phyloP scores from a whole-genome alignment of 148 eudicot genomes.

The Limonium bicolor region DNA sequence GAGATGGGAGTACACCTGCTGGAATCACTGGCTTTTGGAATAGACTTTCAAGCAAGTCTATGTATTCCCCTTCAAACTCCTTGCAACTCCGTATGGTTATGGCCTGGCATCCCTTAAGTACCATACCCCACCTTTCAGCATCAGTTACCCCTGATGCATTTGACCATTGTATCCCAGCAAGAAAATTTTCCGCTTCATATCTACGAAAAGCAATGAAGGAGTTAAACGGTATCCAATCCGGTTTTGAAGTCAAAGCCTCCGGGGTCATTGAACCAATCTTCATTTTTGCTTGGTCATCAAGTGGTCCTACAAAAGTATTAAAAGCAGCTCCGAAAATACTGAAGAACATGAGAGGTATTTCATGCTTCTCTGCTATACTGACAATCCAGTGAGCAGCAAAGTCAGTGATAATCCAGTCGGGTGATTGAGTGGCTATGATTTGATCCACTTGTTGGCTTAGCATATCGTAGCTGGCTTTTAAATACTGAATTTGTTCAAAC shows the following conservation, averaged over 20 bases:
- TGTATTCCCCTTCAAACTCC: slow-evolving; percentile 11
- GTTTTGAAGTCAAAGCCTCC: slow-evolving; percentile 1
- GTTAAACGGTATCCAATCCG: slow-evolving; percentile 6
- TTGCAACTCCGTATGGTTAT: slow-evolving; percentile 3
- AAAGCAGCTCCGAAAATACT: neutral
- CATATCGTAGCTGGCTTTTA: slow-evolving; percentile 7
- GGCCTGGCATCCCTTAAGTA: neutral
- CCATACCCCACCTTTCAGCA: neutral
- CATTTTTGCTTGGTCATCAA: neutral
- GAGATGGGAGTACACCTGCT: slow-evolving; percentile 10
- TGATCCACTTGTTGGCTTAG: slow-evolving; percentile 2
- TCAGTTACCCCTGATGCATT: slow-evolving; percentile 2
- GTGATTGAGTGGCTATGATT: neutral
- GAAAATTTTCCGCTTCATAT: slow-evolving; percentile 5
- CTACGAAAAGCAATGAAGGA: slow-evolving; percentile 7
- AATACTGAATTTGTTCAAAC: neutral
- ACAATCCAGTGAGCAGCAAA: neutral
- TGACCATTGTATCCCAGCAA: neutral
- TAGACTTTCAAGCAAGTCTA: neutral
- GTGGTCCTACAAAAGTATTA: slow-evolving; percentile 2
- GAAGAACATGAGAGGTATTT: neutral
- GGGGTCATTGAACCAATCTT: neutral
- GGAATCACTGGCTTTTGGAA: slow-evolving; percentile 7
- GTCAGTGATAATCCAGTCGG: slow-evolving; percentile 10
- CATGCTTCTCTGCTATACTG: neutral